Conservation (phyloP, 1,284 basidiomycete genomes). For the Pascua sp. region DNA sequence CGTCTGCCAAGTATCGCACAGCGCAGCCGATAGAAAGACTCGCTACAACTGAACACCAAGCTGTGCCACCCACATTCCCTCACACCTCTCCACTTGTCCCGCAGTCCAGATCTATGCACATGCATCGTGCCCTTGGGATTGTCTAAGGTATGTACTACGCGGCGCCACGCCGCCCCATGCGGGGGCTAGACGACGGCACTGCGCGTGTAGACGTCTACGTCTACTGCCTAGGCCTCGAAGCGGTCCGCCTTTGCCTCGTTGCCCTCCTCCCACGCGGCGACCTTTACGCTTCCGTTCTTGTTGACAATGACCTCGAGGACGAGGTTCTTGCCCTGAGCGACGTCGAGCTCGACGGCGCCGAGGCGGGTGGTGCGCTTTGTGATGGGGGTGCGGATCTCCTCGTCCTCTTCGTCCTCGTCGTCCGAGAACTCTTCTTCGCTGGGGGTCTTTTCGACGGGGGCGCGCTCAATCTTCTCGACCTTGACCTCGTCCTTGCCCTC, state of each 20-base stretch:
- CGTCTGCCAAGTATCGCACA: no score
- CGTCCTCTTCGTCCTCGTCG: slow-evolving; percentile 59
- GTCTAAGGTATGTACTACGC: no score
- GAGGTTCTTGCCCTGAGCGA: slow-evolving; percentile 57
- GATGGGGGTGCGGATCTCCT: slow-evolving; percentile 63
- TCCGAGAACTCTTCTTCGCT: slow-evolving; percentile 35
- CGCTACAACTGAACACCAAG: no score
- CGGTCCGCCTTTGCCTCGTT: slow-evolving; percentile 44
- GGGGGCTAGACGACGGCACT: no score
- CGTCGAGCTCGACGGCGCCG: slow-evolving; percentile 54
- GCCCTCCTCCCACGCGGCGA: slow-evolving; percentile 55
- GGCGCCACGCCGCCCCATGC: no score
- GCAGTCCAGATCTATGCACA: no score
- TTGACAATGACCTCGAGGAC: slow-evolving; percentile 62
- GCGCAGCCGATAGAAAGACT: no score
- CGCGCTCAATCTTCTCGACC: slow-evolving; percentile 59
- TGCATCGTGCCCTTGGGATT: no score
- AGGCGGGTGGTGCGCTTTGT: slow-evolving; percentile 60
- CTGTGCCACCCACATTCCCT: no score
- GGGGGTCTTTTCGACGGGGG: slow-evolving; percentile 42
- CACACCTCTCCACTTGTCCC: no score
- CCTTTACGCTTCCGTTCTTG: slow-evolving; percentile 56
- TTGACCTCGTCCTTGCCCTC: slow-evolving; percentile 79
- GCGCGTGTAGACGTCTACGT: no score
- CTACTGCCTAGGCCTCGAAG: slow-evolving; percentile 26